Base-by-base conservation (phyloP, 805 yeast genomes). In the Saccharomycopsis javanensis region DNA sequence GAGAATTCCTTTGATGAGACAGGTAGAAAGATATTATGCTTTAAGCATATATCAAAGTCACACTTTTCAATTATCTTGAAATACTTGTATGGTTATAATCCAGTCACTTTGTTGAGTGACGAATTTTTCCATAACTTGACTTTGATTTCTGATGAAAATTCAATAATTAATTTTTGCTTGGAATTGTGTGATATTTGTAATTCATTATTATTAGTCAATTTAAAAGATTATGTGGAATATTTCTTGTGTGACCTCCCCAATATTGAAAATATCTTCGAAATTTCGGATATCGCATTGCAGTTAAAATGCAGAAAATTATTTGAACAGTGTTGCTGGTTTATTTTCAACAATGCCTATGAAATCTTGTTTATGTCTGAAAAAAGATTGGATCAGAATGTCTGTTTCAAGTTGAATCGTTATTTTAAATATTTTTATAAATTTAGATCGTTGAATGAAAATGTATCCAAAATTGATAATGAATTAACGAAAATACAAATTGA, bases 291-390 rank as follows among this genome's bases (percentile, higher is more conserved):
- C 64, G 77, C 95, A 0, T 75, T 75, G 51, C 46, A 38, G 10
- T 70, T 76, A 51, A 68, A 76, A 20, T 86, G 89, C 5, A 66
- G 69, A 11, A 79, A 83, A 61, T 67, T 90, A 37, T 74, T 81
- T 59, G 74, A 75, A 53, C 78, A 80, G 55, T 80, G 96, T 65
- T 71, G 83, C 27, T 83, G 88, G 83, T 86, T 79, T 62, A 73
- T 88, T 11, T 81, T 79, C 62, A 75, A 79, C 61, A 88, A 88
- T 66, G 69, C 86, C 56, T 89, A 83, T 31, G 65, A 80, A 2
- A 64, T 87, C 15, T 70, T 89, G 34, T 77, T 81, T 6, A 69
- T 69, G 0, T 72, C 74, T 55, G 59, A 67, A 1, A 69, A 71
- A 7, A 57, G 74, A 33, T 61, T 77, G 1, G 65, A 66, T 8